Percentiles rank a stretch among this genome's conserved stretches.
phyloP scores from a whole-genome alignment of 352 stramenopile species.

The Pelagophyceae sp. region DNA sequence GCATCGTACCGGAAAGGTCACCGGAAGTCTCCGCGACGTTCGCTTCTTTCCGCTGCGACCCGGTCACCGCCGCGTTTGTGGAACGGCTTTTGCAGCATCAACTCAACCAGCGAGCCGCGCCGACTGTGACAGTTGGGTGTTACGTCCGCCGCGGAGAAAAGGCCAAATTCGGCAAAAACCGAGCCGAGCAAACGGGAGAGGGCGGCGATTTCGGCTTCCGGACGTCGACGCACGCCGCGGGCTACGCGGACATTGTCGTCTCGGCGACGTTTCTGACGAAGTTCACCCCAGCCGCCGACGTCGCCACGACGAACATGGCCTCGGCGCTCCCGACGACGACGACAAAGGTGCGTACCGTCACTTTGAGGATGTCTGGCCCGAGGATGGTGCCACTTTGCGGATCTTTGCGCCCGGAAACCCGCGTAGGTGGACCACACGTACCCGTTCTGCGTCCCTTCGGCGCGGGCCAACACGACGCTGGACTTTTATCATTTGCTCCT shows the following conservation, averaged over 20 bases:
- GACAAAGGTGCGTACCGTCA: no score
- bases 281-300: slow-evolving; percentile 62
- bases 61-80: slow-evolving; percentile 29
- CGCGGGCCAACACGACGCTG: slow-evolving; percentile 73
- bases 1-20: slow-evolving; percentile 29
- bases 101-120: slow-evolving; percentile 66
- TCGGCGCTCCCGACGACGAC: slow-evolving; percentile 69
- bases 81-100: slow-evolving; percentile 60
- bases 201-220: slow-evolving; percentile 69
- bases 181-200: slow-evolving; percentile 79
- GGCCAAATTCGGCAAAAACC: slow-evolving; percentile 53
- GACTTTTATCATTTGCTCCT: slow-evolving; percentile 83
- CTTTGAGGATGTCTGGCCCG: no score
- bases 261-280: slow-evolving; percentile 47
- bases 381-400: no score
- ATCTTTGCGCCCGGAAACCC: no score
- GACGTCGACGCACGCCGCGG: slow-evolving; percentile 41
- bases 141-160: slow-evolving; percentile 27
- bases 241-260: slow-evolving; percentile 48
- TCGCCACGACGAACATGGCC: slow-evolving; percentile 67
- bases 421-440: slow-evolving; percentile 72
- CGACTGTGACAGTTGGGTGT: slow-evolving; percentile 63
- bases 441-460: slow-evolving; percentile 80
- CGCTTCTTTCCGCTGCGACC: slow-evolving; percentile 27
- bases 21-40: slow-evolving; percentile 35